phyloP scores from a whole-genome alignment of 495 filamentous ascomycete genomes.

The Mytilinidion resinicola region DNA sequence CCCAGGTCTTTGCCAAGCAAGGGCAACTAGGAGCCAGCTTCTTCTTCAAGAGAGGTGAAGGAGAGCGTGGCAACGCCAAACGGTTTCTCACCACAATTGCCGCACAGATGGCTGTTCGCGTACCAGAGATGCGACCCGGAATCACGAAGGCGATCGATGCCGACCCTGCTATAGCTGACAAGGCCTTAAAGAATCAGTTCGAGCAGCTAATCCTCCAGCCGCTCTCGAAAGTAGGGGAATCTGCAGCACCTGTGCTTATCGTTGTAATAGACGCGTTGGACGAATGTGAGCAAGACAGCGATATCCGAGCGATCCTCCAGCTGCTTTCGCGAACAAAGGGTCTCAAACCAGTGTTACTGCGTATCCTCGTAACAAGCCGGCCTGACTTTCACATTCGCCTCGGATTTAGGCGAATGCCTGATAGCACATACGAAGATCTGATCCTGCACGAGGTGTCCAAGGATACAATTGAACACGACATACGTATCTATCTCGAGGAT shows the following conservation, averaged over 20 bases:
- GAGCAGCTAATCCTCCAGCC: slow-evolving; percentile 16
- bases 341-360: slow-evolving; percentile 18
- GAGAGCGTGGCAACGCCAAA: slow-evolving; percentile 15
- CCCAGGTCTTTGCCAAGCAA: no score
- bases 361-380: slow-evolving; percentile 35
- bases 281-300: slow-evolving; percentile 29
- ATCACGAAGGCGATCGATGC: slow-evolving; percentile 12
- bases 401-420: slow-evolving; percentile 15
- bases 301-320: slow-evolving; percentile 27
- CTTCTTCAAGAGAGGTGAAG: slow-evolving; percentile 28
- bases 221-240: neutral
- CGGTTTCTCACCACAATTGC: slow-evolving; percentile 26
- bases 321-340: slow-evolving; percentile 23
- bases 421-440: slow-evolving; percentile 17
- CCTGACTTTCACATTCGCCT: slow-evolving; percentile 31
- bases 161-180: slow-evolving; percentile 14
- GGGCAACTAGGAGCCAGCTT: no score
- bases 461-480: slow-evolving; percentile 33
- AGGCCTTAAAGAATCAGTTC: slow-evolving; percentile 14
- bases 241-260: neutral
- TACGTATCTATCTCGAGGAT: slow-evolving; percentile 30
- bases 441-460: slow-evolving; percentile 33
- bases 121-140: slow-evolving; percentile 2
- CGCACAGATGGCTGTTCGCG: neutral
- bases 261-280: slow-evolving; percentile 36